A percentile compares a stretch with the other conserved stretches of the same genome.
Conservation (phyloP, 768 basidiomycete genomes). For the Russula emetica region DNA sequence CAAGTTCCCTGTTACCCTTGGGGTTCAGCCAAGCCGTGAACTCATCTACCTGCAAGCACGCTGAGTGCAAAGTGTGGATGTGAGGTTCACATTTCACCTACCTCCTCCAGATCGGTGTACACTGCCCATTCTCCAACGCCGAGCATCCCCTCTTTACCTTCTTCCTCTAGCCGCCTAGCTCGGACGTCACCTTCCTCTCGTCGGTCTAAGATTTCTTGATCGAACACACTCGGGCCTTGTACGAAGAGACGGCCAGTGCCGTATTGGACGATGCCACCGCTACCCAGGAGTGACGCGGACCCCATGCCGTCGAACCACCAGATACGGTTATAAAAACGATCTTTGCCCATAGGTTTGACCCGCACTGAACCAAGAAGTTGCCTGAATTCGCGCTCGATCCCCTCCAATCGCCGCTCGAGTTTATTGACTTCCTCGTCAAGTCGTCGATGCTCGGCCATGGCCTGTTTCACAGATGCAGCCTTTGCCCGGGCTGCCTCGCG, state of each 20-base stretch:
- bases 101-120: conserved; percentile 85
- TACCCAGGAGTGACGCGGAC: conserved; percentile 69
- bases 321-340: conserved; percentile 90
- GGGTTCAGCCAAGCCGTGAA: conserved; percentile 87
- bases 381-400: conserved; percentile 91
- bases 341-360: conserved; percentile 83
- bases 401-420: conserved; percentile 73
- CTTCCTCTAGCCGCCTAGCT: conserved; percentile 65
- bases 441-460: conserved; percentile 75
- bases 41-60: conserved; percentile 59
- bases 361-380: conserved; percentile 81
- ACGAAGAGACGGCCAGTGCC: conserved; percentile 89
- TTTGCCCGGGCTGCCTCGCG: conserved; percentile 75
- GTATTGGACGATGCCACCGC: conserved; percentile 74
- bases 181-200: conserved; percentile 53
- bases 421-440: conserved; percentile 87
- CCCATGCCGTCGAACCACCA: conserved; percentile 99
- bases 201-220: conserved; percentile 64
- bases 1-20: conserved; percentile 85
- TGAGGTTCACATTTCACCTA: conserved; percentile 36
- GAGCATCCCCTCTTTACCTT: conserved; percentile 72
- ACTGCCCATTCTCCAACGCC: conserved; percentile 84
- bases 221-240: conserved; percentile 86
- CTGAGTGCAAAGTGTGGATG: conserved; percentile 1
- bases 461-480: conserved; percentile 75